Percentiles rank a stretch among this genome's conserved stretches.
These are phyloP conservation scores for Aspergillus affinis DNA, from an alignment of 495 filamentous ascomycete genomes.

Conservation along the genomic window DNA sequence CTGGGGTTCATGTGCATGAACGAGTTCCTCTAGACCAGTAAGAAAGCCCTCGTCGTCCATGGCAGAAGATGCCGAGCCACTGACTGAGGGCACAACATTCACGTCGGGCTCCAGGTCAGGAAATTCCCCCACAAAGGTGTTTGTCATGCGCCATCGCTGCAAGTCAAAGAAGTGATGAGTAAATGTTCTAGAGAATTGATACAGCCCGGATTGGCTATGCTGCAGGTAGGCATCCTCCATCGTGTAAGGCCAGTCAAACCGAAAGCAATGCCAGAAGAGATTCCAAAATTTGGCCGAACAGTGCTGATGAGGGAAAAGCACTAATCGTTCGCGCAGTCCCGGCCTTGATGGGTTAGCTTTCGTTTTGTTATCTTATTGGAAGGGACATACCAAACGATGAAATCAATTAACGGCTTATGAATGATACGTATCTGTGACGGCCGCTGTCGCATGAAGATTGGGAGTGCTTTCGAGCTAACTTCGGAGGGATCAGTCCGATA, in stretches of 20 bases:
- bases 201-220: conserved; percentile 11
- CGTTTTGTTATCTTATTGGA: not conserved
- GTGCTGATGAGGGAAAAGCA: conserved; percentile 15
- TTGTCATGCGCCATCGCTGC: conserved; percentile 16
- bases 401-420: conserved; percentile 19
- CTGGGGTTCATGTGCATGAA: not conserved
- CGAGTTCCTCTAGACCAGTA: not conserved
- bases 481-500: conserved; percentile 16
- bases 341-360: conserved; percentile 4
- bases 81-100: no score
- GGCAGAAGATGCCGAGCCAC: no score
- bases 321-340: conserved; percentile 14
- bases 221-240: conserved; percentile 8
- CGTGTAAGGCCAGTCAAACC: conserved; percentile 15
- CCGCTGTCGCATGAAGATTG: conserved; percentile 15
- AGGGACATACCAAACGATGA: conserved; percentile 14
- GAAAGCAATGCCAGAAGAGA: conserved; percentile 17
- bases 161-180: conserved; percentile 16
- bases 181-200: conserved; percentile 13
- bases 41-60: not conserved
- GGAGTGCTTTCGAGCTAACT: conserved; percentile 3
- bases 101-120: conserved; percentile 13
- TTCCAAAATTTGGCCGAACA: conserved; percentile 19
- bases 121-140: conserved; percentile 14
- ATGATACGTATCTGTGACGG: conserved; percentile 16